Evolutionary conservation across 108 stramenopile genomes (phyloP).

Genomic region (Nannochloropsis salina): DNA sequence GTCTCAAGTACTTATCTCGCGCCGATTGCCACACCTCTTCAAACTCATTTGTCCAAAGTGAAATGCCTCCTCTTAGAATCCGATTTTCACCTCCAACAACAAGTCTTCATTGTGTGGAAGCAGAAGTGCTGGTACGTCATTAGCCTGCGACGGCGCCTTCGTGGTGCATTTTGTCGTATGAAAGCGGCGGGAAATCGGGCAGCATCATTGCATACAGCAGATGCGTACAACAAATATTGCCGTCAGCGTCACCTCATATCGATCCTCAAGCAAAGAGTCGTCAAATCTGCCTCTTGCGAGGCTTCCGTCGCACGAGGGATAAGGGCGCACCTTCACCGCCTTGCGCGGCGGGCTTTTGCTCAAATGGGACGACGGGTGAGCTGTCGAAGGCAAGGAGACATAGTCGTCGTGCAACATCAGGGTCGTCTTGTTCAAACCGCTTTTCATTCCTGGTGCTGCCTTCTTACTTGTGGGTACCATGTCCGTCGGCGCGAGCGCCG

Average conservation of each 20-base stretch:
- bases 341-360: neutral
- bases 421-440: neutral
- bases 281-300: no score
- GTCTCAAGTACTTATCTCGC: no score
- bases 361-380: neutral
- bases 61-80: neutral
- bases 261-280: no score
- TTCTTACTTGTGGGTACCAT: neutral
- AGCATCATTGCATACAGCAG: no score
- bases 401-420: neutral
- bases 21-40: neutral
- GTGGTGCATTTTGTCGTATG: neutral
- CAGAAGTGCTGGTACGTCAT: conserved; percentile 10
- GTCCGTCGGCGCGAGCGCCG: neutral
- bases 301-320: neutral
- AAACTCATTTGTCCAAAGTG: neutral
- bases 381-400: neutral
- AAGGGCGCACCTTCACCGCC: neutral
- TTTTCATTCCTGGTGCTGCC: neutral
- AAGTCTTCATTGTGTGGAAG: neutral
- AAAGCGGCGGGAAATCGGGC: neutral
- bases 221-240: no score
- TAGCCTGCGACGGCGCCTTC: neutral
- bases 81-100: neutral
- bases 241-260: no score